These are phyloP conservation scores for Aspergillus transmontanensis DNA, from an alignment of 2,329 filamentous ascomycete species.

Conservation along the genomic window DNA sequence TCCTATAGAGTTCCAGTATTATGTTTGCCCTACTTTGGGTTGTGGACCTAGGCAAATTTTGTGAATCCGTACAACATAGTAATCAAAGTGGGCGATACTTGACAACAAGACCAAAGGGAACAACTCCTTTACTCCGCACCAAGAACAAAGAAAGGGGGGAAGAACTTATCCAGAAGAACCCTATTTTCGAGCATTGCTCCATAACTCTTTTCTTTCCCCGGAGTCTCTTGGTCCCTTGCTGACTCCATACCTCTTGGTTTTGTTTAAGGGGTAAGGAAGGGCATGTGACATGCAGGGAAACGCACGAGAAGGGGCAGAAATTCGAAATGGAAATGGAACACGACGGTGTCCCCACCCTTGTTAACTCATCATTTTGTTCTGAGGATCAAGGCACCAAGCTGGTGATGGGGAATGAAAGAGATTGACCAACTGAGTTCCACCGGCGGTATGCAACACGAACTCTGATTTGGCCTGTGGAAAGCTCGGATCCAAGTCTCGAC, in stretches of 20 bases:
- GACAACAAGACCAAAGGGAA: background rate
- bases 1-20: background rate
- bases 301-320: background rate
- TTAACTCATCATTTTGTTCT: background rate
- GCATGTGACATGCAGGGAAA: constrained; percentile 1
- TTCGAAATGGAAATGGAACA: constrained; percentile 2
- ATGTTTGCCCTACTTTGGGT: background rate
- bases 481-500: constrained; percentile 1
- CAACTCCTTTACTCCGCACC: background rate
- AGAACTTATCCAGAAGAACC: background rate
- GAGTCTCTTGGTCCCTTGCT: background rate
- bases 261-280: background rate
- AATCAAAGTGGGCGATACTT: background rate
- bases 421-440: constrained; percentile 4
- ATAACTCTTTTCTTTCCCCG: background rate
- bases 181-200: background rate
- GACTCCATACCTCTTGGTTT: background rate
- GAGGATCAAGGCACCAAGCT: background rate
- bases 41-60: background rate
- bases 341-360: background rate
- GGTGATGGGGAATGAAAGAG: background rate
- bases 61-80: background rate
- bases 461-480: constrained; percentile 3
- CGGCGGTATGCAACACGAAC: background rate
- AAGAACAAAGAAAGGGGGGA: background rate